phyloP scores from a whole-genome alignment of 495 filamentous ascomycete species.

The Halenospora varia region DNA sequence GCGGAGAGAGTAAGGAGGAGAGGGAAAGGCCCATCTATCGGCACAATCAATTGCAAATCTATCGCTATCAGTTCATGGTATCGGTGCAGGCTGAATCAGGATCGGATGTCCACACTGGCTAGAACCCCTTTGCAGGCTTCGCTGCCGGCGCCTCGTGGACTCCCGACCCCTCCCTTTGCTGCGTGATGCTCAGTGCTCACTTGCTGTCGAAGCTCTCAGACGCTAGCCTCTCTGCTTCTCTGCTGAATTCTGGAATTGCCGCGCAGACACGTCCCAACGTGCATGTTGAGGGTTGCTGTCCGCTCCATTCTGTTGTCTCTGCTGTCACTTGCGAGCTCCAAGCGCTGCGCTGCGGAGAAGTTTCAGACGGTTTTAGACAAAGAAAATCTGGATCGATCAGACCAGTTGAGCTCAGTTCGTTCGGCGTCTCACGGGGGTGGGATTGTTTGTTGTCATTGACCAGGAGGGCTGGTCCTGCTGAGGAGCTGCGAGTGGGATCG shows the following conservation, averaged over 20 bases:
- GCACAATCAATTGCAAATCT: neutral
- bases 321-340: neutral
- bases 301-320: neutral
- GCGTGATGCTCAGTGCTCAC: neutral
- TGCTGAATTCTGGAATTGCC: neutral
- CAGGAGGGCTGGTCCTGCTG: neutral
- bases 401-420: neutral
- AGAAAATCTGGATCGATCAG: neutral
- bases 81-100: neutral
- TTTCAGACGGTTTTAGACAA: neutral
- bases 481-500: neutral
- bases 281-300: neutral
- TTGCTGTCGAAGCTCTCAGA: neutral
- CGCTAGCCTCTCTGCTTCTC: neutral
- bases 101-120: neutral
- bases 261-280: neutral
- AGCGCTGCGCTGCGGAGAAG: neutral
- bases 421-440: neutral
- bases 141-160: constrained; percentile 2
- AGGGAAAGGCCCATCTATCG: neutral
- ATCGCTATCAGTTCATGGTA: neutral
- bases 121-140: neutral
- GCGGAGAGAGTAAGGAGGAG: neutral
- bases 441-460: constrained; percentile 1
- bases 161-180: neutral